Percentiles rank a stretch among this genome's conserved stretches.
Conservation (phyloP, 495 filamentous ascomycete species). For the Ramalina peruviana region DNA sequence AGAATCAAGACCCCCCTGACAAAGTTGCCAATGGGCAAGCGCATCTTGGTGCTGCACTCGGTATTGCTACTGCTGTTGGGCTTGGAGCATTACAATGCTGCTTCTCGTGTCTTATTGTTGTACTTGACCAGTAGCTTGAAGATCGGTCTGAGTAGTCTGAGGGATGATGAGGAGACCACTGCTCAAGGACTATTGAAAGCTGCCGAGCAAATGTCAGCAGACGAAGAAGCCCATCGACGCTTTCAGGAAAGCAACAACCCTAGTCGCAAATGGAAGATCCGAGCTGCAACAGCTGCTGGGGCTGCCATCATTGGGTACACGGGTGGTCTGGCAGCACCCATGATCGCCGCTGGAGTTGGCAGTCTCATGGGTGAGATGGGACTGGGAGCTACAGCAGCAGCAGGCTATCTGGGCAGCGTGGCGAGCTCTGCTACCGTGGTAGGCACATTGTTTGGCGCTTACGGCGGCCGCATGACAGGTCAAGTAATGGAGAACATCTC, state of each 20-base stretch:
- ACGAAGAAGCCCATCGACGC: constrained; percentile 51
- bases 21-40: constrained; percentile 26
- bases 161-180: constrained; percentile 59
- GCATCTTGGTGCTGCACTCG: constrained; percentile 38
- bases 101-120: constrained; percentile 62
- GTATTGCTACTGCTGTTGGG: constrained; percentile 63
- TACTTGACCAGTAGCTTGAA: constrained; percentile 53
- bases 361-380: constrained; percentile 70
- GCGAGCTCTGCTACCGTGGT: constrained; percentile 64
- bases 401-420: constrained; percentile 58
- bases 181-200: constrained; percentile 60
- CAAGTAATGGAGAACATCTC: constrained; percentile 81
- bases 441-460: constrained; percentile 77
- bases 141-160: constrained; percentile 47
- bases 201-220: constrained; percentile 53
- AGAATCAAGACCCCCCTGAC: constrained; percentile 32
- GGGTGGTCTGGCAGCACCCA: constrained; percentile 65
- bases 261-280: constrained; percentile 63
- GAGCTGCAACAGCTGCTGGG: constrained; percentile 60
- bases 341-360: constrained; percentile 72
- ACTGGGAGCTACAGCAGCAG: constrained; percentile 63
- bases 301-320: constrained; percentile 71
- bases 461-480: constrained; percentile 70
- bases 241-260: constrained; percentile 44
- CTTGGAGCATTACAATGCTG: constrained; percentile 61